Evolutionary conservation across 495 filamentous ascomycete genomes (phyloP).

Genomic region (Xanthoparmelia taractica): DNA sequence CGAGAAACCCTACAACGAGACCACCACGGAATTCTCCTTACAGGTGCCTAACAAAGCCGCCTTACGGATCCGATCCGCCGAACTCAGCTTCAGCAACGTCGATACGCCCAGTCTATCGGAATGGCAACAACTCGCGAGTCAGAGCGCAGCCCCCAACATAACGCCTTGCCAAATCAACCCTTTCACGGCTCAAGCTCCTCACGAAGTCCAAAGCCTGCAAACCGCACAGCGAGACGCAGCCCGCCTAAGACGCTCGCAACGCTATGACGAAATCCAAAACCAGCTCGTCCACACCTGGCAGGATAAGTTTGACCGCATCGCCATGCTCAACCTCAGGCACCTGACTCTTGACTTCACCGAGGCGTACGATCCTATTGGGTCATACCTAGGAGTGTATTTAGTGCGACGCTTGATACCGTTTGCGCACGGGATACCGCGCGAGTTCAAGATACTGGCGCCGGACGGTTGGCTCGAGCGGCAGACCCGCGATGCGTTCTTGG

Average conservation of each 20-base stretch:
- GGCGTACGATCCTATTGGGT: slow-evolving; percentile 2
- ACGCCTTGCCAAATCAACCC: not conserved
- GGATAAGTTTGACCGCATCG: slow-evolving; percentile 16
- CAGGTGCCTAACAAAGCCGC: slow-evolving; percentile 12
- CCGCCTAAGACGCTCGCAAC: not conserved
- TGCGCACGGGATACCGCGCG: slow-evolving; percentile 2
- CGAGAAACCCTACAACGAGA: slow-evolving; percentile 6
- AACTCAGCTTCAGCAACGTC: slow-evolving; percentile 14
- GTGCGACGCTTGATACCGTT: slow-evolving; percentile 14
- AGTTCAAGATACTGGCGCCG: slow-evolving; percentile 8
- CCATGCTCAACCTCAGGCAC: slow-evolving; percentile 7
- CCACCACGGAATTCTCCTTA: slow-evolving; percentile 4
- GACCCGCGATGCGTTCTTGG: slow-evolving; percentile 1
- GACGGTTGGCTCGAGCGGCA: not conserved
- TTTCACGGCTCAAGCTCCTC: not conserved
- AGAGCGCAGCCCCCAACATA: not conserved
- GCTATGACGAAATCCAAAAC: not conserved
- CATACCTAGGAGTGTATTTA: slow-evolving; percentile 4
- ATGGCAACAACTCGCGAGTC: not conserved
- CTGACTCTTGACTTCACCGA: slow-evolving; percentile 12
- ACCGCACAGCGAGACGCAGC: not conserved
- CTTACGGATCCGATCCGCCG: slow-evolving; percentile 11
- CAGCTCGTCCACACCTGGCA: slow-evolving; percentile 8
- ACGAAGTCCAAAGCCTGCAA: not conserved
- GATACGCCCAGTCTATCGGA: not conserved